Base-by-base conservation (phyloP, 2,329 filamentous ascomycete genomes). In the Didymella pinodella region DNA sequence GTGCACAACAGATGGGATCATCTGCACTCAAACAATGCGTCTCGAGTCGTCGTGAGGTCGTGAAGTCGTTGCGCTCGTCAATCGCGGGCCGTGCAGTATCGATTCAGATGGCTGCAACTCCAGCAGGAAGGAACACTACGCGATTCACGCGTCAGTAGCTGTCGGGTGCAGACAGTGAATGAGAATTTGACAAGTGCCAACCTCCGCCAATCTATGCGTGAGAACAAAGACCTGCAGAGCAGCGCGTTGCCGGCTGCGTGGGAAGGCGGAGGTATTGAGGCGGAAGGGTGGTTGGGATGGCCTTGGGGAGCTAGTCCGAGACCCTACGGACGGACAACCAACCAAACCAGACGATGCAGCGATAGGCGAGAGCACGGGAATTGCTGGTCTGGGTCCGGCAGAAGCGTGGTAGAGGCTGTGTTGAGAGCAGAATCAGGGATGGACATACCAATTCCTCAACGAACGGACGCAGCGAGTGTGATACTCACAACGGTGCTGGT, bases 251-350 rank as follows among this genome's bases (percentile, higher is more conserved):
- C 67, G 63, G 66, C 66, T 68, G 65, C 54, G 62, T 67, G 68
- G 72, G 72, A 71, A 69, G 71, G 71, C 71, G 70, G 41, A 46
- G 71, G 74, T 72, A 70, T 75, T 72, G 72, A 73, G 69, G 75
- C 71, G 72, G 72, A 36, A 75, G 75, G 75, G 76, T 76, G 75
- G 76, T 78, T 78, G 75, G 76, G 75, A 77, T 75, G 71, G 68
- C 66, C 63, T 66, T 68, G 64, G 64, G 65, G 22, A 69, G 72
- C 76, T 77, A 77, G 75, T 67, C 53, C 48, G 67, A 69, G 48
- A 46, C 45, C 25, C 45, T 16, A 54, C 34, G n/a, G 20, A 48
- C 52, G 44, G 52, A 46, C 34, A 29, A 50, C 38, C 57, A 71
- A 67, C 72, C 72, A 71, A 73, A 74, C 70, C 72, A 71, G 65